Percentiles rank a stretch among this genome's conserved stretches.
Conservation (phyloP, 805 yeast genomes). For the Yamadazyma phyllophila region DNA sequence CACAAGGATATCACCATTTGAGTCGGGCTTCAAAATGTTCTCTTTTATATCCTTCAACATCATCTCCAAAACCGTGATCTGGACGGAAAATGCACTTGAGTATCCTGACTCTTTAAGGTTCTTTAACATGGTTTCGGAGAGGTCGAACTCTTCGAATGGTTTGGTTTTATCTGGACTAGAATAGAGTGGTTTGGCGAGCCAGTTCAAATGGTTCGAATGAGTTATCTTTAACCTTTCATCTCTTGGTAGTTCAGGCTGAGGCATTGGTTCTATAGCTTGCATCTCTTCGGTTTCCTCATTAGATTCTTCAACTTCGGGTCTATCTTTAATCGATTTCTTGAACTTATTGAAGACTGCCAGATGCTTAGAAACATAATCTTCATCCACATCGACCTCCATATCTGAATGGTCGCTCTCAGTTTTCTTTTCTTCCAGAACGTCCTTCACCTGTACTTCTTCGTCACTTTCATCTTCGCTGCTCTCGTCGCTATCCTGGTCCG, state of each 20-base stretch:
- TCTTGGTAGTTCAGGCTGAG: slow-evolving; percentile 73
- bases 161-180: slow-evolving; percentile 46
- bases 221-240: slow-evolving; percentile 40
- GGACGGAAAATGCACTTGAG: slow-evolving; percentile 71
- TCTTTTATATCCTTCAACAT: slow-evolving; percentile 43
- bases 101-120: slow-evolving; percentile 51
- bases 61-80: slow-evolving; percentile 60
- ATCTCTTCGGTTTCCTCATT: neutral
- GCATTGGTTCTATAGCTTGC: slow-evolving; percentile 61
- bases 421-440: neutral
- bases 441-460: neutral
- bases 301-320: neutral
- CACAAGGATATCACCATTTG: slow-evolving; percentile 75
- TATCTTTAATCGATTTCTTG: slow-evolving; percentile 23
- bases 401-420: neutral
- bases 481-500: slow-evolving; percentile 5
- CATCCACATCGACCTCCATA: slow-evolving; percentile 3
- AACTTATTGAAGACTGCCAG: slow-evolving; percentile 53
- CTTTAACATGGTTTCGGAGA: slow-evolving; percentile 41
- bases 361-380: slow-evolving; percentile 36
- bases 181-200: slow-evolving; percentile 67
- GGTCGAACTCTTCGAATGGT: slow-evolving; percentile 49
- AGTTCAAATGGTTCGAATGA: slow-evolving; percentile 44
- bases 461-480: too few species aligned
- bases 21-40: slow-evolving; percentile 46